Percentiles rank a stretch among this genome's conserved stretches.
phyloP scores from a whole-genome alignment of 2,329 filamentous ascomycete species.

The Aspergillus chevalieri region DNA sequence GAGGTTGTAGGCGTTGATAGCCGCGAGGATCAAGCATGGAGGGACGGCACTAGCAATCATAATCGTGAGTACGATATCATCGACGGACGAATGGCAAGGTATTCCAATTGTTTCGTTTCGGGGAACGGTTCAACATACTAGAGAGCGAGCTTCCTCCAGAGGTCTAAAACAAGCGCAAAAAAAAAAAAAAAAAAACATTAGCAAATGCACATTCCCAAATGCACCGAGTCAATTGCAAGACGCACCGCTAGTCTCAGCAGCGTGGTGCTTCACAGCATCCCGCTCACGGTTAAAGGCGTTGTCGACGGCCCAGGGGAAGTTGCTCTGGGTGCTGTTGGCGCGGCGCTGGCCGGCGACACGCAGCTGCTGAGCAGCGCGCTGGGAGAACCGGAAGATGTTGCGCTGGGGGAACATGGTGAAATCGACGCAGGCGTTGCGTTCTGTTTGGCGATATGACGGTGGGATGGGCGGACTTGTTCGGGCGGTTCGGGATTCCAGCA shows the following conservation, averaged over 20 bases:
- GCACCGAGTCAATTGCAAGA: slow-evolving; percentile 18
- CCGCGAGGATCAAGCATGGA: slow-evolving; percentile 65
- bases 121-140: slow-evolving; percentile 60
- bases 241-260: slow-evolving; percentile 74
- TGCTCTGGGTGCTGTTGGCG: slow-evolving; percentile 57
- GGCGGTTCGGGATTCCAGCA: slow-evolving; percentile 8
- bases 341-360: slow-evolving; percentile 61
- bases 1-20: slow-evolving; percentile 79
- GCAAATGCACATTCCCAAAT: slow-evolving; percentile 3
- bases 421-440: neutral
- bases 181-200: slow-evolving; percentile 22
- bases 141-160: slow-evolving; percentile 93
- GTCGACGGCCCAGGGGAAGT: slow-evolving; percentile 61
- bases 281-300: slow-evolving; percentile 94
- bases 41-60: slow-evolving; percentile 58
- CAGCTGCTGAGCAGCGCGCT: slow-evolving; percentile 51
- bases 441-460: slow-evolving; percentile 7
- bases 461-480: slow-evolving; percentile 18
- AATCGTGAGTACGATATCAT: slow-evolving; percentile 10
- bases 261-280: slow-evolving; percentile 83
- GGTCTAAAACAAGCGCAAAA: slow-evolving; percentile 57
- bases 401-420: slow-evolving; percentile 60
- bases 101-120: neutral
- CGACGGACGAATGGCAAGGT: neutral
- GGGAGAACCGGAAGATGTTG: slow-evolving; percentile 55